Evolutionary conservation across 2,329 filamentous ascomycete genomes (phyloP), one percentile per base, ranked within the genome.

Genomic region (Beauveria sp.): DNA sequence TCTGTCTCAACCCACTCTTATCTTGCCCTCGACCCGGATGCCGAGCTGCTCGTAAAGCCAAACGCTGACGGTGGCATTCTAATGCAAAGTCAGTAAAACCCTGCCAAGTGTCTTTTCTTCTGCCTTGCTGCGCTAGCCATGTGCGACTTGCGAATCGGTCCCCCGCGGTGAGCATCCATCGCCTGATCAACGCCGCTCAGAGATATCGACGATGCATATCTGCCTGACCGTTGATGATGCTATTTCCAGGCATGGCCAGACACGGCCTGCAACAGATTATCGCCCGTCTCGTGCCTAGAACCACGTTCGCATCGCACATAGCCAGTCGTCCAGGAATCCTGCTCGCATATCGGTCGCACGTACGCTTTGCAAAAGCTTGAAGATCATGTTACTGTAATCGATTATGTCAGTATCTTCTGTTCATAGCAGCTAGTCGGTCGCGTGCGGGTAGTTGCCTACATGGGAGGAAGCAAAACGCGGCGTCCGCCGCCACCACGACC

Each of bases 11-110:
- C 87, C 65, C 75, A 96, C 93, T 70, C 94, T 85, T 67, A 99
- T 96, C 79, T 93, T 96, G 64, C 94, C 94, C 78, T 97, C 92
- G 71, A 99, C 97, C 63, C 94, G 84, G 71, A 96, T 92, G 16
- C 87, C 87, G 59, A 97, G 80, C 81, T 99, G 94, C 79, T 99
- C 94, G 75, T 96, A 97, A 47, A 99, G 81, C 94, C 94, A 99
- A 71, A 99, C 90, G 69, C 90, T 91, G 44, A 97, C 91, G 1
- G 89, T 92, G 18, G 89, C 87, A 70, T 92, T 88, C 75, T 90
- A 79, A 41, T 3, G 14, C 52, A 46, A 22, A 16, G 63, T 71
- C 63, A 70, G 68, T 59, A 50, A 34, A 51, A 8, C 3, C 14
- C 18, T 18, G 50, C 22, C 20, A 26, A 2, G 34, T 37, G n/a